These are phyloP conservation scores for Iris pallida DNA, from an alignment of 116 monocot genomes.

Conservation along the genomic window DNA sequence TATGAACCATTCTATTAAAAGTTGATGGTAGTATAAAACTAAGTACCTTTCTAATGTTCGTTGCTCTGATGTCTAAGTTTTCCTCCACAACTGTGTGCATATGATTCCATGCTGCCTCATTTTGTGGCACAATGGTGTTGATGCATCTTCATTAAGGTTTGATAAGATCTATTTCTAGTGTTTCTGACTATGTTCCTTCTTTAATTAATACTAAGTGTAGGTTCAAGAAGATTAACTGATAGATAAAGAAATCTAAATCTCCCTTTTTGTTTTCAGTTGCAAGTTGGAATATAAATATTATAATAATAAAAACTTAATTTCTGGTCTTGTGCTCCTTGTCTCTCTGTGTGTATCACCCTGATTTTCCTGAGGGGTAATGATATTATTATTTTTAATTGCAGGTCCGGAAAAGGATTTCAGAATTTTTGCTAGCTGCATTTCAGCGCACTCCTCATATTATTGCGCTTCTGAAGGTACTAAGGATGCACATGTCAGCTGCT, in stretches of 20 bases:
- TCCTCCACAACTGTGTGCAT: background rate
- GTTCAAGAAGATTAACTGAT: too few species aligned
- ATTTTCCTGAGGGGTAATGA: too few species aligned
- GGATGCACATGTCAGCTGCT: background rate
- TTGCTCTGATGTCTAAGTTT: background rate
- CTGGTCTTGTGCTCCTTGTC: too few species aligned
- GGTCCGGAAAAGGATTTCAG: constrained; percentile 65
- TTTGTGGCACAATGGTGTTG: background rate
- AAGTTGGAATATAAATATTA: background rate
- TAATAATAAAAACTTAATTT: background rate
- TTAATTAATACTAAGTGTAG: too few species aligned
- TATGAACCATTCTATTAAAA: too few species aligned
- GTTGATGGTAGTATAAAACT: background rate
- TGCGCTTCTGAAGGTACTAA: constrained; percentile 82
- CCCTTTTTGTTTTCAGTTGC: too few species aligned
- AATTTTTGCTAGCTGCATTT: constrained; percentile 81
- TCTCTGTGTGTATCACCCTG: background rate
- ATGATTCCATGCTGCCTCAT: background rate
- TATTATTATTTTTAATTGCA: constrained; percentile 16
- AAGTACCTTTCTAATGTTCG: background rate
- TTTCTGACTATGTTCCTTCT: too few species aligned
- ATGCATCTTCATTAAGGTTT: too few species aligned
- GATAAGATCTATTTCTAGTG: too few species aligned
- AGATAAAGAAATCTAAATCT: too few species aligned
- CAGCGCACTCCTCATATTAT: constrained; percentile 72